Conservation (phyloP, 2,329 filamentous ascomycete genomes). For the Calonectria ilicicola region DNA sequence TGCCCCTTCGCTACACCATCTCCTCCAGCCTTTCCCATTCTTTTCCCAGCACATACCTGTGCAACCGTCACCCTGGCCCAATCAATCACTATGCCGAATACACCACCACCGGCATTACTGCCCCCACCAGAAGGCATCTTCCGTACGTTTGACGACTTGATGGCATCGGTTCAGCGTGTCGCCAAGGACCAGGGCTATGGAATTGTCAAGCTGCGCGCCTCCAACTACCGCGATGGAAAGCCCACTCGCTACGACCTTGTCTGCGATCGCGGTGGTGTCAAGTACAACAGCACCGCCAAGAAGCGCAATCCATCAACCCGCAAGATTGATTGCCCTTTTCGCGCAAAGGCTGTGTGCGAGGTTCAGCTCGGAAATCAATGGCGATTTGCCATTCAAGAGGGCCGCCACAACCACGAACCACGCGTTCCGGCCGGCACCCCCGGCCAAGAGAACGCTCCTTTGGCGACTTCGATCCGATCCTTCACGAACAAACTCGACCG, state of each 20-base stretch:
- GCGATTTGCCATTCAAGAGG: constrained; percentile 72
- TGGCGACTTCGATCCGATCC: constrained; percentile 68
- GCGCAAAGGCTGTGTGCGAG: constrained; percentile 73
- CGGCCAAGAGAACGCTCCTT: constrained; percentile 68
- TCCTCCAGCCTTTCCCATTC: constrained; percentile 29
- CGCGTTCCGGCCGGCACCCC: constrained; percentile 65
- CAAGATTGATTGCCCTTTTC: constrained; percentile 74
- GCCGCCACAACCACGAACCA: constrained; percentile 72
- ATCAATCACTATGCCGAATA: constrained; percentile 58
- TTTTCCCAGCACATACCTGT: constrained; percentile 43
- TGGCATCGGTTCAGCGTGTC: constrained; percentile 68
- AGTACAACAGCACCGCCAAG: constrained; percentile 74
- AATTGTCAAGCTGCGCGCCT: constrained; percentile 72
- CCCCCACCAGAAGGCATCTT: constrained; percentile 72
- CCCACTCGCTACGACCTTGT: constrained; percentile 73
- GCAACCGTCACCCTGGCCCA: constrained; percentile 48
- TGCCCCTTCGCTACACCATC: constrained; percentile 24
- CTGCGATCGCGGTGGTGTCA: constrained; percentile 73
- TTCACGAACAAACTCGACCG: constrained; percentile 71
- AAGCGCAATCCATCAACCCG: constrained; percentile 73
- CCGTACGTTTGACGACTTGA: constrained; percentile 68
- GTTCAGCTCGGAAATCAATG: constrained; percentile 72
- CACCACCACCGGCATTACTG: constrained; percentile 60
- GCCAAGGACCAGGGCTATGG: constrained; percentile 73
- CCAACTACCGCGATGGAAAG: constrained; percentile 73